Evolutionary conservation across 2,329 filamentous ascomycete genomes (phyloP).

Genomic region (Reticulascus tulasneorum): DNA sequence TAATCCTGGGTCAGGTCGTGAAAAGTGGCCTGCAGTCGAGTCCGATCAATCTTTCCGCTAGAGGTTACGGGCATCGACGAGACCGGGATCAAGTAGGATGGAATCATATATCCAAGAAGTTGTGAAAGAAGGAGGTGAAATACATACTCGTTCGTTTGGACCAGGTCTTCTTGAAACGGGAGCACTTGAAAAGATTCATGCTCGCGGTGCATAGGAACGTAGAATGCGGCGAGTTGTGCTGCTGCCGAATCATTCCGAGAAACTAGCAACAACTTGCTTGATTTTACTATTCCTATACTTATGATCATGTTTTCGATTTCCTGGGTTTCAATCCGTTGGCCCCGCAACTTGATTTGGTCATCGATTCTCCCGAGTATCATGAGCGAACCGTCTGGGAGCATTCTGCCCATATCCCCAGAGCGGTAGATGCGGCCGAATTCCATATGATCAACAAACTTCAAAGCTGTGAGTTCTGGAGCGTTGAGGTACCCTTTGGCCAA

Average conservation of each 20-base stretch:
- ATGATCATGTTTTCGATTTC: constrained; percentile 68
- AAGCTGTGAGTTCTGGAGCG: constrained; percentile 54
- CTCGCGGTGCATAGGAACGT: constrained; percentile 43
- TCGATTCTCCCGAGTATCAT: constrained; percentile 70
- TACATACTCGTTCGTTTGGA: constrained; percentile 37
- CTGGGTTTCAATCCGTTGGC: constrained; percentile 73
- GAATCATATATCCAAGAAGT: constrained; percentile 76
- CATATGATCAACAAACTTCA: constrained; percentile 67
- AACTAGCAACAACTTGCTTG: constrained; percentile 62
- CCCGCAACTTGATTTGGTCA: constrained; percentile 77
- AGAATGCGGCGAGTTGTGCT: constrained; percentile 65
- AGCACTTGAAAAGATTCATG: constrained; percentile 19
- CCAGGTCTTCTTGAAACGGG: constrained; percentile 31
- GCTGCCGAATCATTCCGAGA: constrained; percentile 30
- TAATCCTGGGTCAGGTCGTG: constrained; percentile 36
- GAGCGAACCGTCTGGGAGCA: constrained; percentile 73
- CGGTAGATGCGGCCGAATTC: constrained; percentile 71
- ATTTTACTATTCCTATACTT: constrained; percentile 44
- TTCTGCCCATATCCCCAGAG: constrained; percentile 75
- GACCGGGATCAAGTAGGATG: constrained; percentile 68
- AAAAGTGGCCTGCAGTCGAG: constrained; percentile 46
- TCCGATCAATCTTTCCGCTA: constrained; percentile 71
- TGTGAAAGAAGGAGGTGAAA: constrained; percentile 50
- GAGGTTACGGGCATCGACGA: constrained; percentile 65
- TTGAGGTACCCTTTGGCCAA: constrained; percentile 73